Evolutionary conservation across 345 rosid genomes (phyloP).

Genomic region (Draba incana): DNA sequence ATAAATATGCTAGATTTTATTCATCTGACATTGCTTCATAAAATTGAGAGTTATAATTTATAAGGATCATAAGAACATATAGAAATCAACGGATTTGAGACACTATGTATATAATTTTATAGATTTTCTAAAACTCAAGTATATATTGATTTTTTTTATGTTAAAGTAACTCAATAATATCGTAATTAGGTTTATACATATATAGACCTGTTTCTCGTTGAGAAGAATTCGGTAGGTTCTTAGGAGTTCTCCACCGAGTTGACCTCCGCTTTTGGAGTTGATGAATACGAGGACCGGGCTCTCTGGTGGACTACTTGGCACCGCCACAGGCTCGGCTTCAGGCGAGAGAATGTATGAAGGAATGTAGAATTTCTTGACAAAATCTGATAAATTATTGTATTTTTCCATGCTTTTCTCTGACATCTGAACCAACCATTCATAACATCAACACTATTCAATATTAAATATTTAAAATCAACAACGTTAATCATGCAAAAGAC

Average conservation of each 20-base stretch:
- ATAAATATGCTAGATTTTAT: neutral
- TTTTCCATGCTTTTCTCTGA: conserved; percentile 47
- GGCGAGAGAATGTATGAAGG: conserved; percentile 59
- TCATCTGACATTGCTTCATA: neutral
- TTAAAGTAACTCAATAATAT: too few relatives aligned
- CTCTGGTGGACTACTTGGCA: conserved; percentile 48
- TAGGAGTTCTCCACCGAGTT: conserved; percentile 80
- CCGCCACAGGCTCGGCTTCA: conserved; percentile 38
- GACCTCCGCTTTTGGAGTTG: conserved; percentile 92
- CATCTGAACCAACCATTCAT: conserved; percentile 12
- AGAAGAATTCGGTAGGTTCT: conserved; percentile 62
- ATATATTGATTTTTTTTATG: too few relatives aligned
- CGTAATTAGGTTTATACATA: neutral
- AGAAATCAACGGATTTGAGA: neutral
- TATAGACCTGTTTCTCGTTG: conserved; percentile 58
- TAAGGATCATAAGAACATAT: too few relatives aligned
- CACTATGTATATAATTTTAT: neutral
- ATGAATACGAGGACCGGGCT: conserved; percentile 76
- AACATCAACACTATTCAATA: neutral
- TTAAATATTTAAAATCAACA: neutral
- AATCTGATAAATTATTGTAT: conserved; percentile 30
- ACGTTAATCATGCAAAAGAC: neutral
- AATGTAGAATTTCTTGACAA: conserved; percentile 53
- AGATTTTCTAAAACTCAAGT: neutral
- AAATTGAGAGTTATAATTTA: neutral